Base-by-base conservation (phyloP, 2,329 filamentous ascomycete species). In the Neocucurbitaria cava region DNA sequence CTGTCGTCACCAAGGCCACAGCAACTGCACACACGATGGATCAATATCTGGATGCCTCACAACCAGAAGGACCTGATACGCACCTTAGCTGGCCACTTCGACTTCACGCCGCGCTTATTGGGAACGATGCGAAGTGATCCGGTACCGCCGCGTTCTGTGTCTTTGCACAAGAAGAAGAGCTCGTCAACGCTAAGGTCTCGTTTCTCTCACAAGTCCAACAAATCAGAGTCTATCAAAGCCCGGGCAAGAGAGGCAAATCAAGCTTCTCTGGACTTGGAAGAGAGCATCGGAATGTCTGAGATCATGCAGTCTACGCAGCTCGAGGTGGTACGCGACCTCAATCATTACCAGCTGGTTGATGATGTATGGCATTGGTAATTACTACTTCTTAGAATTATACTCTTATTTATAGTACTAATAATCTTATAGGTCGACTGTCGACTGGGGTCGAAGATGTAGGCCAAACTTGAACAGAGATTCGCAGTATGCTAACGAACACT, bases 361-460 rank as follows among this genome's bases (percentile, higher is more conserved):
- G 83, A 88, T 49, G 87, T 90, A n/a, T 89, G 89, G 80, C 89
- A 91, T 70, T 92, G 89, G n/a, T n/a, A n/a, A n/a, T n/a, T n/a
- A n/a, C n/a, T n/a, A n/a, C n/a, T n/a, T n/a, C n/a, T n/a, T n/a
- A n/a, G n/a, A n/a, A n/a, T n/a, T n/a, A n/a, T n/a, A n/a, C n/a
- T n/a, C n/a, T n/a, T n/a, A n/a, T n/a, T n/a, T n/a, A n/a, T n/a
- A n/a, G n/a, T n/a, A n/a, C n/a, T n/a, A n/a, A n/a, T n/a, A n/a
- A n/a, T n/a, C n/a, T n/a, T n/a, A n/a, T n/a, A n/a, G n/a, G 72
- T 88, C 87, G 13, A 89, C 88, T 0, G 83, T 90, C 13, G 89
- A 92, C 64, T 84, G 88, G 71, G 89, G 88, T 0, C 76, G 81
- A 15, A 82, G 80, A 70, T 90, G 88, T 86, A 76, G 65, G 79